Conservation (phyloP, 2,329 filamentous ascomycete genomes). For the Amylocarpus encephaloides region DNA sequence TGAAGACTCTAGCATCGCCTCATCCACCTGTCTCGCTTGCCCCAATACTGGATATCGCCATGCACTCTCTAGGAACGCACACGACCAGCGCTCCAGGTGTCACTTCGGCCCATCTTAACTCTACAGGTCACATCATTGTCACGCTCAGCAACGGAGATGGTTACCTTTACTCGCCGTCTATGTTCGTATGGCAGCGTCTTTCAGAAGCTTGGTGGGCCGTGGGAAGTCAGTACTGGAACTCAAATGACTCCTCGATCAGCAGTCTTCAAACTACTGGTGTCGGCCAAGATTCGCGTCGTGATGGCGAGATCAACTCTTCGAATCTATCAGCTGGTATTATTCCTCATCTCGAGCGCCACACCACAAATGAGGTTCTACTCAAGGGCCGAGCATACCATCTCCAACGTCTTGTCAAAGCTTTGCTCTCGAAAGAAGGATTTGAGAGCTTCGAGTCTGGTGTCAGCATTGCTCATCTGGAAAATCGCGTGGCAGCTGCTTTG, state of each 20-base stretch:
- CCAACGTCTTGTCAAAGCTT: conserved; percentile 81
- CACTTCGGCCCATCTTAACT: conserved; percentile 87
- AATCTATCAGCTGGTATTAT: conserved; percentile 86
- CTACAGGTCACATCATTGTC: conserved; percentile 77
- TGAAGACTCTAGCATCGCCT: conserved; percentile 73
- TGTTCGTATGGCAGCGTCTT: conserved; percentile 92
- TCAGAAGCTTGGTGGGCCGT: conserved; percentile 98
- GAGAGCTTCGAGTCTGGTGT: conserved; percentile 87
- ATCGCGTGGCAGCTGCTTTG: conserved; percentile 82
- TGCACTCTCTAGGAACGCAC: conserved; percentile 70
- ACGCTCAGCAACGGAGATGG: conserved; percentile 92
- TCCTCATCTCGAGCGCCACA: conserved; percentile 87
- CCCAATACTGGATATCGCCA: conserved; percentile 81
- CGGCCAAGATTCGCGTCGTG: conserved; percentile 45
- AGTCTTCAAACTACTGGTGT: conserved; percentile 69
- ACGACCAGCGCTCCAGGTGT: conserved; percentile 73
- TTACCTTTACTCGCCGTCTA: conserved; percentile 76
- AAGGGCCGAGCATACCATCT: conserved; percentile 88
- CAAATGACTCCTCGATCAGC: conserved; percentile 81
- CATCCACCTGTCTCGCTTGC: conserved; percentile 87
- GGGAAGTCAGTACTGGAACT: conserved; percentile 98
- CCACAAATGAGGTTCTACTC: conserved; percentile 84
- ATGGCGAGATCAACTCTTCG: conserved; percentile 43
- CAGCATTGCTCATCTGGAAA: conserved; percentile 91
- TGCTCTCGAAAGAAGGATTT: conserved; percentile 83